Evolutionary conservation across 2,329 filamentous ascomycete genomes (phyloP).

Genomic region (Lachnellula cervina): DNA sequence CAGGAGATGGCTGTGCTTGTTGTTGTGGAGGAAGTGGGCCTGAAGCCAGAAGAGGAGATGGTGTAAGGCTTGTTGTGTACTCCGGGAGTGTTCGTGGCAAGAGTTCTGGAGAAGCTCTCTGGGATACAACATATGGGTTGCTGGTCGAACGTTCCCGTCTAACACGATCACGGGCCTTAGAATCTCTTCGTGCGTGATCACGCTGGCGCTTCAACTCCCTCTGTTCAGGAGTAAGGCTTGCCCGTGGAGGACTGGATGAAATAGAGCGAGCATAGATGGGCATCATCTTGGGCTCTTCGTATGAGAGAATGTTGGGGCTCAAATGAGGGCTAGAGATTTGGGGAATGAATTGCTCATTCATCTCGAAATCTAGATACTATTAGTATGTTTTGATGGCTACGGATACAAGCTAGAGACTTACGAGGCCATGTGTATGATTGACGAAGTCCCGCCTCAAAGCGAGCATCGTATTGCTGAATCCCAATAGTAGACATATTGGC

Average conservation of each 20-base stretch:
- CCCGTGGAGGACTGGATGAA: conserved; percentile 54
- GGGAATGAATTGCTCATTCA: conserved; percentile 28
- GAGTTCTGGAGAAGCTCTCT: conserved; percentile 30
- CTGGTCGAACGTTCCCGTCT: conserved; percentile 39
- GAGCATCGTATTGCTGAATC: conserved; percentile 30
- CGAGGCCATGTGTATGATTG: conserved; percentile 31
- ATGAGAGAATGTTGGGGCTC: conserved; percentile 24
- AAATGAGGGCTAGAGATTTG: conserved; percentile 24
- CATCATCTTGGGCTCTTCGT: conserved; percentile 29
- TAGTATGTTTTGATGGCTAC: conserved; percentile 8
- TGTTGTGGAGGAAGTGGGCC: conserved; percentile 15
- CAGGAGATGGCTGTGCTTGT: conserved; percentile 19
- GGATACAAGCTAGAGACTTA: conserved; percentile 17
- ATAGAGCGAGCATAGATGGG: conserved; percentile 30
- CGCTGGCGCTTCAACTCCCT: conserved; percentile 58
- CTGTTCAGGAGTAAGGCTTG: conserved; percentile 52
- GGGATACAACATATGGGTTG: conserved; percentile 30
- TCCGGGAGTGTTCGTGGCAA: conserved; percentile 28
- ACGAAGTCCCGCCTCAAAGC: conserved; percentile 27
- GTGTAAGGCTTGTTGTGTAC: conserved; percentile 27
- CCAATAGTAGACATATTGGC: conserved; percentile 30
- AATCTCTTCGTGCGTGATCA: conserved; percentile 54
- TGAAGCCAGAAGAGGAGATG: conserved; percentile 30
- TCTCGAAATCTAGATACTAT: conserved; percentile 26
- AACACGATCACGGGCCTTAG: conserved; percentile 50